Conservation (phyloP, 2,329 filamentous ascomycete genomes). For the Pyrenochaeta sp. region DNA sequence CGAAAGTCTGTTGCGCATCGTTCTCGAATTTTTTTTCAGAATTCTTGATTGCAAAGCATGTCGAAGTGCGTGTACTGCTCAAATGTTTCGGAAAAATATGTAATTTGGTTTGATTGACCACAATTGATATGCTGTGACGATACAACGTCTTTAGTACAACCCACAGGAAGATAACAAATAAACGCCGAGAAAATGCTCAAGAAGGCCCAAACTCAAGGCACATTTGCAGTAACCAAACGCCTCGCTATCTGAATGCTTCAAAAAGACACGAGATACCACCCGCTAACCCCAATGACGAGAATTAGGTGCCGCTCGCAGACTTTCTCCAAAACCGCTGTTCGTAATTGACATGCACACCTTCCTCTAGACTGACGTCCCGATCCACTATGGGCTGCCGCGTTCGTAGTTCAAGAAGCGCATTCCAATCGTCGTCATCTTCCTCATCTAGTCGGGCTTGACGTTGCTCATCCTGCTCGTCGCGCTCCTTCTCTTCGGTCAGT, state of each 20-base stretch:
- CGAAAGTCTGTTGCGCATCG: too few relatives aligned
- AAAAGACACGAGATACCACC: too few relatives aligned
- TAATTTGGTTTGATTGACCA: too few relatives aligned
- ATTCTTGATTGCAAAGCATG: background rate
- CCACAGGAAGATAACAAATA: conserved; percentile 11
- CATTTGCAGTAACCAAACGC: conserved; percentile 47
- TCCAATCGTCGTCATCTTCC: conserved; percentile 33
- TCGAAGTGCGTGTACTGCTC: background rate
- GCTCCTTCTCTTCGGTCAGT: conserved; percentile 50
- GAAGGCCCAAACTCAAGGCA: conserved; percentile 18
- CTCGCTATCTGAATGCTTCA: conserved; percentile 48
- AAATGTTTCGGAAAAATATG: too few relatives aligned
- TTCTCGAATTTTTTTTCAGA: too few relatives aligned
- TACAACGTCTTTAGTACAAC: conserved; percentile 29
- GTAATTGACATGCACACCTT: conserved; percentile 64
- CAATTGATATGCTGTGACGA: background rate
- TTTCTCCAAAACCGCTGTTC: conserved; percentile 67
- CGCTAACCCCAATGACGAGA: too few relatives aligned
- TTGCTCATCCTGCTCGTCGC: conserved; percentile 34
- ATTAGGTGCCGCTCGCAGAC: conserved; percentile 41
- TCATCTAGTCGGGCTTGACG: conserved; percentile 27
- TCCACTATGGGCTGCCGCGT: conserved; percentile 41
- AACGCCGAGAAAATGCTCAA: conserved; percentile 34
- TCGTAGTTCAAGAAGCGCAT: conserved; percentile 29
- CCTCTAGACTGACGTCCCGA: conserved; percentile 40